Base-by-base conservation (phyloP, 352 stramenopile species). In the Pythium sp. region DNA sequence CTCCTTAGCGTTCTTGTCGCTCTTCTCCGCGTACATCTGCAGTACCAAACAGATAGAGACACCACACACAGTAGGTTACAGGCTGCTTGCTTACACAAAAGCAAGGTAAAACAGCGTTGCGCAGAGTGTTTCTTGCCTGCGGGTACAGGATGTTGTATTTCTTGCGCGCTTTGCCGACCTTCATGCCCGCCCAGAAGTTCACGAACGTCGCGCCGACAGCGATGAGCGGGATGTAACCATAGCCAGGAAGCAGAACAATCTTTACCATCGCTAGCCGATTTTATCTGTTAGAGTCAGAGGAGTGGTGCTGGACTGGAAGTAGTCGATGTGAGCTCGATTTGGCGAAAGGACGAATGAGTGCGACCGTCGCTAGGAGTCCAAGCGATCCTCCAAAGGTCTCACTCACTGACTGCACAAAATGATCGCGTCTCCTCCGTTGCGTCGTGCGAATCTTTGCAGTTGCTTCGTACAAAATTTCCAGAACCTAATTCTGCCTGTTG, bases 1-100 rank as follows among this genome's bases (percentile, higher is more conserved):
- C 1, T 81, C 84, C 71, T 85, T 92, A 61, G 81, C 90, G 69
- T 98, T 86, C 74, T 97, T 95, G 69, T 93, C 84, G 59, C 73
- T 86, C 72, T 94, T 74, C 61, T 97, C 86, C 3, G 87, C 88
- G 72, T 97, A 97, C 41, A 49, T 49, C 41, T 49, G 9, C 34
- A 41, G 2, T 41, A 14, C 8, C 8, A 47, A 47, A n/a, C 15
- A 47, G 14, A 47, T 6, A 47, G 41, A n/a, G 14, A 47, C 41
- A 14, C 9, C 34, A 14, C 34, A 41, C 9, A 8, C 7, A 41
- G 34, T 14, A 12, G 34, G 4, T 41, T 7, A 14, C 11, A 0
- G 9, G 8, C 34, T 41, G 7, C 34, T 14, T 26, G 24, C 24
- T 26, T 7, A 41, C 34, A 12, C 7, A 7, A 41, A 11, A 41